These are phyloP conservation scores for Extremus antarcticus DNA, from an alignment of 495 filamentous ascomycete genomes.

Conservation along the genomic window DNA sequence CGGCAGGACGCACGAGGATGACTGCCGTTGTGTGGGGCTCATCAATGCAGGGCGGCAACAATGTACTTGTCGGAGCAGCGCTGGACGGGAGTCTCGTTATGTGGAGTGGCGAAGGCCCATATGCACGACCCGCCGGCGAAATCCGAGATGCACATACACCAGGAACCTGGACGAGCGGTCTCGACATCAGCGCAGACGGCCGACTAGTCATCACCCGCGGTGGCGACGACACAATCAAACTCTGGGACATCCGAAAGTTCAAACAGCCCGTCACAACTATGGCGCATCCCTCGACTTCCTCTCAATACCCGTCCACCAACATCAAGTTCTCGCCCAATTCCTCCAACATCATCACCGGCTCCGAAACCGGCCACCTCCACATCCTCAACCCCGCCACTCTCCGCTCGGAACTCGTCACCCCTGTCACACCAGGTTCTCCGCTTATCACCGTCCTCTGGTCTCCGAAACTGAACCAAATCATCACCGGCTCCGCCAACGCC, in stretches of 20 bases:
- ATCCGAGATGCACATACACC: conserved; percentile 71
- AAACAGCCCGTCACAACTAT: conserved; percentile 72
- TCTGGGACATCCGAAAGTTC: conserved; percentile 97
- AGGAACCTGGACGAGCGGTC: conserved; percentile 83
- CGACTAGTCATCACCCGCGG: conserved; percentile 80
- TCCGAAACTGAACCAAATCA: conserved; percentile 85
- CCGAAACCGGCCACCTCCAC: conserved; percentile 73
- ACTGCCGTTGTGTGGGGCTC: conserved; percentile 86
- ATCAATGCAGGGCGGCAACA: conserved; percentile 60
- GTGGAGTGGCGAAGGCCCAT: conserved; percentile 83
- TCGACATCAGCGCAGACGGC: conserved; percentile 88
- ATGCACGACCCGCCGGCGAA: conserved; percentile 73
- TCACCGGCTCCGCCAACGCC: conserved; percentile 83
- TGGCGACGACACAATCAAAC: conserved; percentile 70
- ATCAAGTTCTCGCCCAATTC: conserved; percentile 81
- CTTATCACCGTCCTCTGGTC: conserved; percentile 86
- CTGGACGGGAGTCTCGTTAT: conserved; percentile 86
- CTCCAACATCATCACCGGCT: conserved; percentile 78
- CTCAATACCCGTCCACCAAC: conserved; percentile 69
- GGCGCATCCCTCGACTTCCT: conserved; percentile 70
- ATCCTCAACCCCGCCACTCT: conserved; percentile 89
- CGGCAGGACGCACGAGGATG: conserved; percentile 85
- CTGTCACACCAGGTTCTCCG: conserved; percentile 71
- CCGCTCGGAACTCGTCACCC: conserved; percentile 68
- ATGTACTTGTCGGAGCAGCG: conserved; percentile 74